Evolutionary conservation across 192 early-diverging fungal genomes (phyloP), one percentile per base, ranked within the genome.

Genomic region (Rhizoclosmatium globosum): DNA sequence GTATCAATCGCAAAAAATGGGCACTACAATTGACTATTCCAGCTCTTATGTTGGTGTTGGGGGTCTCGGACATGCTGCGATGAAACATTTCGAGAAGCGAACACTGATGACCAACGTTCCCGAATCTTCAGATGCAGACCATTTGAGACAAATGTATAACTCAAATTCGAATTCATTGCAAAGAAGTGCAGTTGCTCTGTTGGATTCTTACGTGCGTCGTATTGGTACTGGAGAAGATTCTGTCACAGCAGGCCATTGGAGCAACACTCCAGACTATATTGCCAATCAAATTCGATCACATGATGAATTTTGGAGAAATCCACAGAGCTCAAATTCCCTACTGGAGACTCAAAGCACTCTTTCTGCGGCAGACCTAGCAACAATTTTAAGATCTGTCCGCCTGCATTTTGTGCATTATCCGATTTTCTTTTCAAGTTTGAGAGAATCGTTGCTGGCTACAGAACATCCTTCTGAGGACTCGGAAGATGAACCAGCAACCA

Each of bases 381-480:
- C 71, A 13, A 73, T 87, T 2, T 48, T 89, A 7, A 83, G 83
- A 4, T 85, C 85, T 3, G 77, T 89, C 19, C 79, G 81, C 21
- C 70, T 87, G 4, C 84, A 88, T 68, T 83, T 80, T 57, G 82
- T 84, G 1, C 75, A 77, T 9, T 89, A 83, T 53, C 86, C 85
- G 13, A 70, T 89, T n/a, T 75, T 89, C 45, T 87, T 89, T 64
- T 79, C 86, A 31, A 85, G 84, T 23, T 60, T 83, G 7, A n/a
- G 84, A 39, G 53, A 79, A 2, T 67, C 81, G 45, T 47, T 82
- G 15, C 3, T 82, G 4, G 11, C n/a, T 15, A 17, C 38, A 19
- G 46, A 47, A 17, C 11, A 56, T n/a, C 19, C 53, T 56, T 56
- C 19, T n/a, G 60, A 7, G 23, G 47, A 68, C 48, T 58, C 64